These are phyloP conservation scores for Kokia cookei DNA, from an alignment of 441 rosid species.

Conservation along the genomic window DNA sequence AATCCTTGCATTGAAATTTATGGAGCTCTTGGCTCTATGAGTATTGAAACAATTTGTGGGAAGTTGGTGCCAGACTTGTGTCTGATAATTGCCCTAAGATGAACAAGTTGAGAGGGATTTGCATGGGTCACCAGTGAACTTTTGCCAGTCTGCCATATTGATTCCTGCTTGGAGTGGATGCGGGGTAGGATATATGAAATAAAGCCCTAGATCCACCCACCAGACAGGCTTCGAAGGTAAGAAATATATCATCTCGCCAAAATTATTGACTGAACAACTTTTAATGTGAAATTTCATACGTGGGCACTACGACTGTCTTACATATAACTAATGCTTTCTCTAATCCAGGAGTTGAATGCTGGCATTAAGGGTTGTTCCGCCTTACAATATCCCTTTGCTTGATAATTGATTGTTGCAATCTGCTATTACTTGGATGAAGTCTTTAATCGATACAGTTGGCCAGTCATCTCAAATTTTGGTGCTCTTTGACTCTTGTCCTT, in stretches of 20 bases:
- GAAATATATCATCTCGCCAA: not conserved
- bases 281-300: not conserved
- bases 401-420: not conserved
- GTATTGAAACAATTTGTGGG: conserved; percentile 7
- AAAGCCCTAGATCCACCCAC: conserved; percentile 17
- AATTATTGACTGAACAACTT: not conserved
- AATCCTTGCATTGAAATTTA: conserved; percentile 3
- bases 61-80: conserved; percentile 2
- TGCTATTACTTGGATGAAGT: not conserved
- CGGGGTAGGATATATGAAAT: conserved; percentile 16
- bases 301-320: conserved; percentile 1
- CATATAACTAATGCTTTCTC: not conserved
- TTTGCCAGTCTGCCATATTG: not conserved
- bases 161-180: conserved; percentile 16
- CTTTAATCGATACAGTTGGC: not conserved
- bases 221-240: conserved; percentile 27
- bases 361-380: conserved; percentile 1
- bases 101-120: not conserved
- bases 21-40: conserved; percentile 5
- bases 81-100: not conserved
- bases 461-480: not conserved
- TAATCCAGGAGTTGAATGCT: conserved; percentile 19
- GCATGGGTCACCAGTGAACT: not conserved
- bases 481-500: not conserved
- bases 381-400: not conserved